Conservation (phyloP, 2,329 filamentous ascomycete genomes). For the Sarocladium strictum region DNA sequence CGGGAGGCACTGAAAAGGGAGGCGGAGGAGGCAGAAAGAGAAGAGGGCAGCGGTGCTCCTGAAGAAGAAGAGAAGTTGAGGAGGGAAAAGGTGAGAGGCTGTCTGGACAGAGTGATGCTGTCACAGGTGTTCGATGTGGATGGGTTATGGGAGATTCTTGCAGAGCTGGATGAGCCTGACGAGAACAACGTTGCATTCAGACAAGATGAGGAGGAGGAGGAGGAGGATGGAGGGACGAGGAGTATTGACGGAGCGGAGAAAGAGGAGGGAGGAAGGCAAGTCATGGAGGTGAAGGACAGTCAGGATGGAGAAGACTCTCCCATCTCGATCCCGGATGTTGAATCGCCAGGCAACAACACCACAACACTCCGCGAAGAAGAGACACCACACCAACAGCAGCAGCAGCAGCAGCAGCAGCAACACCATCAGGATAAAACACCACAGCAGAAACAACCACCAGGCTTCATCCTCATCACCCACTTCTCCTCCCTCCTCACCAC, state of each 20-base stretch:
- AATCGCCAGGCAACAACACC: background rate
- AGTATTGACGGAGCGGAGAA: background rate
- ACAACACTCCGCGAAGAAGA: background rate
- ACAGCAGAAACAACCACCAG: constrained; percentile 20
- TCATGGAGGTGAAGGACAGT: constrained; percentile 26
- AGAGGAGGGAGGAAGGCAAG: background rate
- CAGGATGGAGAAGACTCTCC: constrained; percentile 23
- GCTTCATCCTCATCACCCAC: constrained; percentile 50
- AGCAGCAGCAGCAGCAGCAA: background rate
- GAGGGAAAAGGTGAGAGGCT: constrained; percentile 23
- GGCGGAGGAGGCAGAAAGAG: background rate
- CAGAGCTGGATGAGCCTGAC: constrained; percentile 37
- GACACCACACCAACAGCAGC: background rate
- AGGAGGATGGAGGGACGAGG: constrained; percentile 19
- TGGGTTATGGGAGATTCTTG: constrained; percentile 51
- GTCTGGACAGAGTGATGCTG: constrained; percentile 45
- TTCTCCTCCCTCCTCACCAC: constrained; percentile 44
- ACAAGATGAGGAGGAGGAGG: constrained; percentile 29
- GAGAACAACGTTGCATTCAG: constrained; percentile 3
- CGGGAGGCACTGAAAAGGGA: constrained; percentile 22
- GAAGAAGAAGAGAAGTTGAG: constrained; percentile 10
- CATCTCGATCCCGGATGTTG: constrained; percentile 11
- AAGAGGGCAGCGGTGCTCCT: background rate
- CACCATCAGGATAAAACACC: background rate
- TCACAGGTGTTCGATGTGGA: constrained; percentile 54